Percentiles rank a stretch among this genome's conserved stretches.
These are phyloP conservation scores for Harringtonia aguacate DNA, from an alignment of 2,329 filamentous ascomycete species.

Conservation along the genomic window DNA sequence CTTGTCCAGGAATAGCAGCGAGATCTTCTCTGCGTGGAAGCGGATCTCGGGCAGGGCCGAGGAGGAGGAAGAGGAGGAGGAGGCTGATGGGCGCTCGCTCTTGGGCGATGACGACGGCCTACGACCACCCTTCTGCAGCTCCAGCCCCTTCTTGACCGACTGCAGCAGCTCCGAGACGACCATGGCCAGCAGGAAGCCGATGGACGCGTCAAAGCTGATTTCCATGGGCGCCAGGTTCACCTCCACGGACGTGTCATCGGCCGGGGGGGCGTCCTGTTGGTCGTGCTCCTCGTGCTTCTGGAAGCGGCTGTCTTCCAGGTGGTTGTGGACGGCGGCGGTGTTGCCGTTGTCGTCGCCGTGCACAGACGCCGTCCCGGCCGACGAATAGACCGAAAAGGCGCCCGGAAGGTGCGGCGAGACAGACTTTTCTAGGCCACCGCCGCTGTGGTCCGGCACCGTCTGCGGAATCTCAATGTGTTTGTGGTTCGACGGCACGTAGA, in stretches of 20 bases:
- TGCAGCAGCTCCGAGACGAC: conserved; percentile 37
- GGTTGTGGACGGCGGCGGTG: conserved; percentile 1
- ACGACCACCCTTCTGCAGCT: background rate
- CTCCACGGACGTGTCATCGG: conserved; percentile 31
- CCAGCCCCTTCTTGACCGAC: conserved; percentile 5
- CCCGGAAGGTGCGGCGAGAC: conserved; percentile 45
- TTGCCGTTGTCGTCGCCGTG: too few species aligned
- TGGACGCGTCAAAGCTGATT: conserved; percentile 44
- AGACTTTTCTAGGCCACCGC: conserved; percentile 22
- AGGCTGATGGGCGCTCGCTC: background rate
- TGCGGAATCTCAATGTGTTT: conserved; percentile 27
- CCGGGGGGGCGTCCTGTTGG: background rate
- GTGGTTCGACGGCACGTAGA: conserved; percentile 43
- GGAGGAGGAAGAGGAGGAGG: conserved; percentile 1
- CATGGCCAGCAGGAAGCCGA: conserved; percentile 43
- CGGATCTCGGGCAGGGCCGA: conserved; percentile 28
- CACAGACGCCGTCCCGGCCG: conserved; percentile 5
- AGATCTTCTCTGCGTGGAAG: conserved; percentile 36
- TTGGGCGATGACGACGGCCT: background rate
- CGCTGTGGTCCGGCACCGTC: background rate
- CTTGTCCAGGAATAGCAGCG: conserved; percentile 44
- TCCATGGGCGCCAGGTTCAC: conserved; percentile 40
- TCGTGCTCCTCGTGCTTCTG: background rate
- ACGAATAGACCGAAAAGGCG: conserved; percentile 43
- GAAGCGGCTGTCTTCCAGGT: conserved; percentile 10